Evolutionary conservation across 2,329 filamentous ascomycete genomes (phyloP).

Genomic region (Ascochyta viciae-villosae): DNA sequence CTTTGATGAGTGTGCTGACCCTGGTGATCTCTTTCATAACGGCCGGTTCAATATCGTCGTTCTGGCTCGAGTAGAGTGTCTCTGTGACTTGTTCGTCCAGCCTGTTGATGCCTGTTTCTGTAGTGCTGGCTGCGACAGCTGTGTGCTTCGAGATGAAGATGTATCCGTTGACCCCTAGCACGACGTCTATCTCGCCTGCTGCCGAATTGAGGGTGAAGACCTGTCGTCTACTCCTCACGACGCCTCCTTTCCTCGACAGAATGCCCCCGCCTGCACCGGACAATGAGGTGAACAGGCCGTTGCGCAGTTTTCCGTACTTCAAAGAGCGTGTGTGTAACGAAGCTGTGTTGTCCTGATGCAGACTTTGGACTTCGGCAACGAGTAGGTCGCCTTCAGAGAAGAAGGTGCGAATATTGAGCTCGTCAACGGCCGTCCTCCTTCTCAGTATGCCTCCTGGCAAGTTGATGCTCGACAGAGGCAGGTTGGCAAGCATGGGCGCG

Average conservation of each 20-base stretch:
- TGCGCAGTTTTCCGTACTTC: slow-evolving; percentile 94
- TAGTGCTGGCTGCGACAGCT: slow-evolving; percentile 62
- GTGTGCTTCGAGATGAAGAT: slow-evolving; percentile 92
- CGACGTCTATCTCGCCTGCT: slow-evolving; percentile 77
- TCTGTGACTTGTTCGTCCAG: slow-evolving; percentile 87
- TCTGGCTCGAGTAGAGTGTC: slow-evolving; percentile 93
- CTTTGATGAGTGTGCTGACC: slow-evolving; percentile 79
- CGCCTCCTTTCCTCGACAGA: slow-evolving; percentile 65
- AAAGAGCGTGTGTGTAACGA: slow-evolving; percentile 87
- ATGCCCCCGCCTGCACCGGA: slow-evolving; percentile 75
- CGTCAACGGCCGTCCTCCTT: slow-evolving; percentile 91
- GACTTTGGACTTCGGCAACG: slow-evolving; percentile 90
- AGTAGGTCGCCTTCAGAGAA: slow-evolving; percentile 94
- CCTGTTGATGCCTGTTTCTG: slow-evolving; percentile 73
- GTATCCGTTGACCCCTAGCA: slow-evolving; percentile 95
- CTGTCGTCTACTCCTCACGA: slow-evolving; percentile 83
- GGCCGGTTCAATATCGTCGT: slow-evolving; percentile 78
- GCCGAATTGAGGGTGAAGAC: slow-evolving; percentile 75
- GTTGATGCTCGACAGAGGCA: slow-evolving; percentile 91
- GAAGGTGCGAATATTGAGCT: slow-evolving; percentile 96
- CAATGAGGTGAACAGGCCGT: slow-evolving; percentile 87
- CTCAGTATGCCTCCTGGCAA: slow-evolving; percentile 91
- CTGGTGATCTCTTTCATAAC: slow-evolving; percentile 89
- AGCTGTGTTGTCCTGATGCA: slow-evolving; percentile 85
- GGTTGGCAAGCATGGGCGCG: slow-evolving; percentile 80